A percentile compares a stretch with the other conserved stretches of the same genome.
phyloP scores from a whole-genome alignment of 1,284 basidiomycete genomes.

The Pterula multifida region DNA sequence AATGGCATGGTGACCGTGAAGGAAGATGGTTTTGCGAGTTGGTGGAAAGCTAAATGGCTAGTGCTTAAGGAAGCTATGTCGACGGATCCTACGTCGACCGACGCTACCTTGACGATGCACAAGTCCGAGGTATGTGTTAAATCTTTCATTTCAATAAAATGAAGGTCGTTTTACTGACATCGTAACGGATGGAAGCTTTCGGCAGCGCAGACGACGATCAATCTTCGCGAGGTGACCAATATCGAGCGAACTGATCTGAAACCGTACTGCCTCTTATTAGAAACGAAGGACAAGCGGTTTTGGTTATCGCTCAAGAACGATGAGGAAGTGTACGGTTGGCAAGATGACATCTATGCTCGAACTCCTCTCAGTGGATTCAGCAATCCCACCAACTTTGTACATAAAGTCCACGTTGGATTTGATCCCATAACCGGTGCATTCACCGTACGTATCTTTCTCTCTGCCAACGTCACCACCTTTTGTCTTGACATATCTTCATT shows the following conservation, averaged over 20 bases:
- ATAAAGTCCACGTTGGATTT: conserved; percentile 97
- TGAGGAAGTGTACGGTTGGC: conserved; percentile 93
- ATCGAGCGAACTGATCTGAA: conserved; percentile 89
- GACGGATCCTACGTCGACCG: conserved; percentile 77
- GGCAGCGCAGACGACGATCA: conserved; percentile 54
- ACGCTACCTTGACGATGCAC: conserved; percentile 73
- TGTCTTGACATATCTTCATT: not conserved
- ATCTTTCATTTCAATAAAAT: not conserved
- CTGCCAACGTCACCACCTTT: not conserved
- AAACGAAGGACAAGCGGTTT: conserved; percentile 73
- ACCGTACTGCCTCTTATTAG: conserved; percentile 81
- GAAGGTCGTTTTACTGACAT: not conserved
- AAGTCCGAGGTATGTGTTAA: conserved; percentile 77
- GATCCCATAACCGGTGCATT: conserved; percentile 91
- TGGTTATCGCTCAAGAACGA: conserved; percentile 83
- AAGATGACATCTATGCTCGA: conserved; percentile 90
- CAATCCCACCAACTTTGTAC: conserved; percentile 94
- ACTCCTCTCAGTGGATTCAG: conserved; percentile 90
- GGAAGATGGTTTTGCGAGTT: conserved; percentile 84
- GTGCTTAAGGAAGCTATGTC: conserved; percentile 70
- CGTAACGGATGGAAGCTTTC: conserved; percentile 2
- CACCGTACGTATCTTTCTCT: conserved; percentile 45
- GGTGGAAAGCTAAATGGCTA: conserved; percentile 91
- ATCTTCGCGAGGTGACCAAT: conserved; percentile 71
- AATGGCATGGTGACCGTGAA: conserved; percentile 71